phyloP scores from a whole-genome alignment of 2,329 filamentous ascomycete genomes.

The Rachicladosporium sp. region DNA sequence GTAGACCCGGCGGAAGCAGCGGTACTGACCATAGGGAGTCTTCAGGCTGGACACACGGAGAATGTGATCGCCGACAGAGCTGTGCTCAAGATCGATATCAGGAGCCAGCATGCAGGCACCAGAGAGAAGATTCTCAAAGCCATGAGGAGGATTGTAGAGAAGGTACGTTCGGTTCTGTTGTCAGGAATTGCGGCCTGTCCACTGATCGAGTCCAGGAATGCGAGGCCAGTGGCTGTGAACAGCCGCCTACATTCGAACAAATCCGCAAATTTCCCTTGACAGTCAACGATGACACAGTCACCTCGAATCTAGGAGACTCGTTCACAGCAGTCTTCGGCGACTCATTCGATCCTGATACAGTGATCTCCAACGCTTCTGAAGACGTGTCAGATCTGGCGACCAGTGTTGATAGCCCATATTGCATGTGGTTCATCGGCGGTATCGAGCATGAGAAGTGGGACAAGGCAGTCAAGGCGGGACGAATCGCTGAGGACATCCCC shows the following conservation, averaged over 20 bases:
- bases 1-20: constrained; percentile 28
- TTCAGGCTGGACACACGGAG: constrained; percentile 31
- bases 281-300: constrained; percentile 35
- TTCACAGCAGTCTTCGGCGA: constrained; percentile 34
- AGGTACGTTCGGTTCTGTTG: constrained; percentile 17
- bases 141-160: constrained; percentile 39
- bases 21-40: constrained; percentile 33
- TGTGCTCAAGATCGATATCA: constrained; percentile 39
- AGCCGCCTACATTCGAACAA: constrained; percentile 29
- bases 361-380: constrained; percentile 34
- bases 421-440: constrained; percentile 44
- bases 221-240: constrained; percentile 30
- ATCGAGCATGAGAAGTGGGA: constrained; percentile 33
- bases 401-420: constrained; percentile 33
- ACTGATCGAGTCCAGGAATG: constrained; percentile 24
- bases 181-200: no score
- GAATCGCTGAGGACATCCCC: constrained; percentile 34
- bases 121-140: constrained; percentile 32
- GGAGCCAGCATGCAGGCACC: constrained; percentile 31
- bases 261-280: constrained; percentile 33
- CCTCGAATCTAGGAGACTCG: constrained; percentile 24
- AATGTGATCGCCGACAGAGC: constrained; percentile 36
- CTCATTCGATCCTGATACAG: constrained; percentile 19
- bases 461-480: constrained; percentile 13
- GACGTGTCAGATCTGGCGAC: constrained; percentile 41